These are phyloP conservation scores for Cryphonectria radicalis DNA, from an alignment of 2,329 filamentous ascomycete genomes.

Conservation along the genomic window DNA sequence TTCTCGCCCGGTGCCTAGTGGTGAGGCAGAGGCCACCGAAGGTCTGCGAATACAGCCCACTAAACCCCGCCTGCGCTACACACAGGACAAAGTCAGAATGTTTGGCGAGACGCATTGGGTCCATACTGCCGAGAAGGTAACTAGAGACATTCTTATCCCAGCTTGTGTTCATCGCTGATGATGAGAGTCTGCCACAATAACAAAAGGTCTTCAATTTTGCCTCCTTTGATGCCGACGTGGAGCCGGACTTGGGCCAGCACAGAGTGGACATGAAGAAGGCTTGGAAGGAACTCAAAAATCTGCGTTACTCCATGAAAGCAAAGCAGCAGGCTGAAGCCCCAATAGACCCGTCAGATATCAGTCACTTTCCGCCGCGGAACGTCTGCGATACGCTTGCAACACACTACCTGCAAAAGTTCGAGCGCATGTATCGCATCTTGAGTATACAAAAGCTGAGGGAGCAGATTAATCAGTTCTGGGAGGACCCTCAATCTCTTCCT, in stretches of 20 bases:
- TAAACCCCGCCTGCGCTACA: conserved; percentile 13
- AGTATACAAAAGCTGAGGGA: conserved; percentile 60
- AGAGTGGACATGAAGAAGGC: background rate
- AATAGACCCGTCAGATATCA: conserved; percentile 31
- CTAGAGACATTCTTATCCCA: no score
- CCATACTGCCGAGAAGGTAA: conserved; percentile 18
- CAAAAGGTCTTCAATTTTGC: conserved; percentile 5
- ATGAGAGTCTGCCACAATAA: background rate
- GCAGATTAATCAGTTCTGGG: conserved; percentile 58
- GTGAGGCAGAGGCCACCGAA: background rate
- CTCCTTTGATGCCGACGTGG: conserved; percentile 8
- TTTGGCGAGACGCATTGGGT: conserved; percentile 18
- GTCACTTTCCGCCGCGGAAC: conserved; percentile 42
- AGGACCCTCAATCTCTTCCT: conserved; percentile 40
- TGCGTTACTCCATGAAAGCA: conserved; percentile 2
- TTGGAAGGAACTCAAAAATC: background rate
- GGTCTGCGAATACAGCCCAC: background rate
- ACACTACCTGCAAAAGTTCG: conserved; percentile 58
- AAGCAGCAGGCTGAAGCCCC: background rate
- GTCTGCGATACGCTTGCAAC: conserved; percentile 57
- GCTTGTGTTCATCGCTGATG: conserved; percentile 2
- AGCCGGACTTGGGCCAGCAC: conserved; percentile 1
- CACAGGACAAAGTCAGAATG: conserved; percentile 13
- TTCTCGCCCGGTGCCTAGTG: background rate
- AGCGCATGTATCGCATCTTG: conserved; percentile 60